Evolutionary conservation across 257 asterid genomes (phyloP), one percentile per base, ranked within the genome.

Genomic region (Ilex aquifolium): DNA sequence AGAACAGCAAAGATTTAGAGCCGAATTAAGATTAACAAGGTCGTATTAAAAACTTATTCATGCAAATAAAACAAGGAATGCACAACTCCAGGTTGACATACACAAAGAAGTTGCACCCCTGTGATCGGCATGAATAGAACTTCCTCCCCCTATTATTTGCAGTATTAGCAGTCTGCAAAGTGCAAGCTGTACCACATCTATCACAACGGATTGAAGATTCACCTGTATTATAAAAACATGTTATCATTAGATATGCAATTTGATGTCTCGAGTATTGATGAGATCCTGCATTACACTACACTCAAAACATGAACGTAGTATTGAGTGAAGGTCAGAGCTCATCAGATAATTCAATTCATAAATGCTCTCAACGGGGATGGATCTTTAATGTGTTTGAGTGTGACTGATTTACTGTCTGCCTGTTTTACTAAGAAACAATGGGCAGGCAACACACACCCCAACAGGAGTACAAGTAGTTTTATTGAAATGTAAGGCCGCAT

Each of bases 61-160:
- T 46, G 40, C 7, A 32, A 66, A 4, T 52, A 63, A 4, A 66
- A 61, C 65, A 48, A 60, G 39, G 2, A 70, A 42, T 31, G 57
- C 59, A 53, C 54, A 62, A 70, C 14, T 62, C 62, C 65, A 74
- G 63, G 21, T 72, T 60, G 60, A 76, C 97, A 11, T 87, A 92
- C 98, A 82, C 86, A 65, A 89, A 92, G 76, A 89, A 89, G 83
- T 85, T 80, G 87, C 98, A 92, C 57, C 78, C 87, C 64, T 79
- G 87, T 50, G 82, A 74, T 71, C 73, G 88, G 67, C 99, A 92
- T 59, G 99, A 89, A 75, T 79, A 92, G 79, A 92, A 92, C 81
- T 87, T 87, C 71, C 96, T 87, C 73, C 99, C 99, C 77, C 95
- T 81, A 69, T 92, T 92, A 59, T 78, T 88, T 12, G 82, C 67